Conservation (phyloP, 306 rosid species). For the Abrus pulchellus region DNA sequence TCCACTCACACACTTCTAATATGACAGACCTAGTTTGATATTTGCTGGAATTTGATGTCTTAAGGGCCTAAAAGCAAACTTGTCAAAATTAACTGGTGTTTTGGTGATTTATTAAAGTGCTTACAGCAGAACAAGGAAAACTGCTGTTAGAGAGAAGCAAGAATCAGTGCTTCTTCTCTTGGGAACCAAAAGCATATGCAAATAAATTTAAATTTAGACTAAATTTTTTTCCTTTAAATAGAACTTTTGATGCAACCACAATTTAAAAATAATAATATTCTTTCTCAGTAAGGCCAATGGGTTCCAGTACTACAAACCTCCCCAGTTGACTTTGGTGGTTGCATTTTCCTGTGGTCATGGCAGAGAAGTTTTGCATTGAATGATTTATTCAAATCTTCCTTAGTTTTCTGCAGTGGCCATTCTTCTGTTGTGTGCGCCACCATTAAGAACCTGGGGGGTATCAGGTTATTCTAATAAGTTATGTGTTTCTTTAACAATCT, state of each 20-base stretch:
- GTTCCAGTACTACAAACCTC: background rate
- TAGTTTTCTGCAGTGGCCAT: conserved; percentile 3
- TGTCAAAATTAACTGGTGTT: background rate
- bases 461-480: background rate
- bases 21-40: conserved; percentile 1
- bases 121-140: conserved; percentile 1
- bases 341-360: conserved; percentile 26
- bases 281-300: background rate
- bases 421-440: conserved; percentile 18
- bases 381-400: background rate
- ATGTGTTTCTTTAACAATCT: background rate
- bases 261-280: background rate
- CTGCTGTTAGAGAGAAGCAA: conserved; percentile 26
- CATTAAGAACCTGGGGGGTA: background rate
- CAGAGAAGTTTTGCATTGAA: background rate
- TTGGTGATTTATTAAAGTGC: background rate
- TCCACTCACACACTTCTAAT: background rate
- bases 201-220: background rate
- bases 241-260: background rate
- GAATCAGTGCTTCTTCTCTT: conserved; percentile 6
- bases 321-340: background rate
- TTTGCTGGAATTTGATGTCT: conserved; percentile 28
- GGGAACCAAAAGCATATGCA: background rate
- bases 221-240: background rate
- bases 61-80: background rate